Percentiles rank a stretch among this genome's conserved stretches.
These are phyloP conservation scores for Aureobasidium uvarum DNA, from an alignment of 2,329 filamentous ascomycete genomes.

Conservation along the genomic window DNA sequence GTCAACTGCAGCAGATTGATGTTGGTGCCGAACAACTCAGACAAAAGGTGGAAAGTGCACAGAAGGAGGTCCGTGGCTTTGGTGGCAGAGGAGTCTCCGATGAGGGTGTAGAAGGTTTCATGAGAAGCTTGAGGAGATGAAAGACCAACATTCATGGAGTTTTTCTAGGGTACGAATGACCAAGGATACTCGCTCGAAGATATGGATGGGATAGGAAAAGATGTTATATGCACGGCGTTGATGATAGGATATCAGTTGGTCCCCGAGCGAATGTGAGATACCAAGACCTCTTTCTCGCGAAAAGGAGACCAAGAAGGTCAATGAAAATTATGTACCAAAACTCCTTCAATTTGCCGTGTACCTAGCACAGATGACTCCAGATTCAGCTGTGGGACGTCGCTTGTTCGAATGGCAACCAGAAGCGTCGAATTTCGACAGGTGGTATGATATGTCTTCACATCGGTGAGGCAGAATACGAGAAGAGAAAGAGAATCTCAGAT, in stretches of 20 bases:
- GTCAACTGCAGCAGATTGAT: conserved; percentile 91
- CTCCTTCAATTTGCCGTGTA: not conserved
- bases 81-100: conserved; percentile 53
- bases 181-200: not conserved
- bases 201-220: not conserved
- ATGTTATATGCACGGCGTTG: conserved; percentile 15
- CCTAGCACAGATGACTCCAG: no score
- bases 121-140: conserved; percentile 61
- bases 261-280: not conserved
- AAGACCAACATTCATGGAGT: no score
- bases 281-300: not conserved
- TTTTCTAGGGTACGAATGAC: not conserved
- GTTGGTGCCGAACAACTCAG: conserved; percentile 77
- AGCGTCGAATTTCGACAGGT: no score
- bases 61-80: conserved; percentile 67
- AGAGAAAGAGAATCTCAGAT: not conserved
- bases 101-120: conserved; percentile 83
- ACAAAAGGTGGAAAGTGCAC: conserved; percentile 75
- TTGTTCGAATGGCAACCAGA: no score
- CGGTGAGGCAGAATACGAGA: not conserved
- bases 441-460: no score
- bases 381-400: no score
- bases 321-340: not conserved
- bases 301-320: not conserved
- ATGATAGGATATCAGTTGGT: conserved; percentile 5